Evolutionary conservation across 371 early-diverging fungal species (phyloP).

Genomic region (Mucor circinelloides): DNA sequence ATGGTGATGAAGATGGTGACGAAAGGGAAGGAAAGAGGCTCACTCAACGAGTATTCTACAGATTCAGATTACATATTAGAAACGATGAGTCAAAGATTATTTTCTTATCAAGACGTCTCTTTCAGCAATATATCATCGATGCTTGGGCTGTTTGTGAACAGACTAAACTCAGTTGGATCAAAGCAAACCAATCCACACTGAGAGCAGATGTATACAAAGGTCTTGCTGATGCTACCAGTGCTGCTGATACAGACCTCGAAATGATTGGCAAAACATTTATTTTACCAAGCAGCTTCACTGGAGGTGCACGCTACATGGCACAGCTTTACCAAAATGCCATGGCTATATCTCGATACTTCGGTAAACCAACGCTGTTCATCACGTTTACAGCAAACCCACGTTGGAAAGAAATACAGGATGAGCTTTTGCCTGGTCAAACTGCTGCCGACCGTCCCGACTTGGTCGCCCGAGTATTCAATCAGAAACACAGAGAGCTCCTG

Average conservation of each 20-base stretch:
- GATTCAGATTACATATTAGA: background rate
- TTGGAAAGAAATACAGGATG: conserved; percentile 29
- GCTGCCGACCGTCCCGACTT: conserved; percentile 26
- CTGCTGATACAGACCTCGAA: background rate
- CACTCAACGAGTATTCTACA: conserved; percentile 1
- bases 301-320: background rate
- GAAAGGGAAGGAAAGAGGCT: too few species aligned
- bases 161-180: background rate
- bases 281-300: background rate
- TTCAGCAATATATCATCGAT: conserved; percentile 13
- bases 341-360: conserved; percentile 20
- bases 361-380: conserved; percentile 36
- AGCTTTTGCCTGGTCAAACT: conserved; percentile 13
- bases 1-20: too few species aligned
- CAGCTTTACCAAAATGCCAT: conserved; percentile 35
- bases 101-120: background rate
- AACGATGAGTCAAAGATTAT: background rate
- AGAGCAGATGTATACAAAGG: conserved; percentile 4
- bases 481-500: conserved; percentile 16
- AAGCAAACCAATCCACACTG: background rate
- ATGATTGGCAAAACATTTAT: background rate
- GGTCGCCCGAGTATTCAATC: conserved; percentile 19
- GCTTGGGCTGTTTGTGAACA: conserved; percentile 10
- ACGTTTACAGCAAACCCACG: conserved; percentile 40
- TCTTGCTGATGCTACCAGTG: background rate